Evolutionary conservation across 495 filamentous ascomycete genomes (phyloP).

Genomic region (Thermothielavioides terrestris): DNA sequence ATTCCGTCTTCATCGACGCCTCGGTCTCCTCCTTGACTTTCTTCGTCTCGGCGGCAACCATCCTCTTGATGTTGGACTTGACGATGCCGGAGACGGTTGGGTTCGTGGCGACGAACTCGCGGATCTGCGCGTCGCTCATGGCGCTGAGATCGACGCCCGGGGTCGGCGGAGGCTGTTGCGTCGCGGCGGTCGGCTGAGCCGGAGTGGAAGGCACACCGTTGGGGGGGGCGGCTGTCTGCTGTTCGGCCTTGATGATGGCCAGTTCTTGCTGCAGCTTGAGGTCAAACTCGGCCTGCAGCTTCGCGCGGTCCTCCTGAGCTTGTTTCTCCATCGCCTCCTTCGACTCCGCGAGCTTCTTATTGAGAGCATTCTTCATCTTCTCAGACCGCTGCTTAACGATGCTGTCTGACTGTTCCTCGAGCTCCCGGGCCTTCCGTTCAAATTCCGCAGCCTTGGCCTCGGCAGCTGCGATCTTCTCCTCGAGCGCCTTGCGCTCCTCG

Average conservation of each 20-base stretch:
- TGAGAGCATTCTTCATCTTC: conserved; percentile 62
- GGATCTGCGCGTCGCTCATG: conserved; percentile 53
- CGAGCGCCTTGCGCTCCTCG: conserved; percentile 44
- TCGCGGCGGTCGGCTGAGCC: conserved; percentile 16
- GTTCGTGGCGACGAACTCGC: conserved; percentile 56
- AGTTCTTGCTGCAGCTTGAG: conserved; percentile 57
- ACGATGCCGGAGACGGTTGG: conserved; percentile 57
- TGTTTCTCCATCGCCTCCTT: conserved; percentile 37
- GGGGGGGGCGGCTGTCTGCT: conserved; percentile 28
- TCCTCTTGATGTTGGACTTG: conserved; percentile 54
- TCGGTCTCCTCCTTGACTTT: conserved; percentile 47
- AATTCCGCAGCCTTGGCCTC: conserved; percentile 47
- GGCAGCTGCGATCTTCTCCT: conserved; percentile 38
- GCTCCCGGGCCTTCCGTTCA: conserved; percentile 43
- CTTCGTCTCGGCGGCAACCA: conserved; percentile 50
- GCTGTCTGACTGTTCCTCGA: conserved; percentile 45
- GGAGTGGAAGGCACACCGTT: conserved; percentile 33
- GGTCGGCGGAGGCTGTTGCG: conserved; percentile 26
- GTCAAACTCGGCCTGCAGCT: conserved; percentile 52
- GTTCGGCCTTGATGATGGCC: conserved; percentile 45
- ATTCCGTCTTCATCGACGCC: conserved; percentile 32
- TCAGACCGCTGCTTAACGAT: conserved; percentile 60
- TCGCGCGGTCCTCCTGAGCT: conserved; percentile 46
- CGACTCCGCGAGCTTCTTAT: conserved; percentile 59
- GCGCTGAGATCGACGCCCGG: conserved; percentile 30